These are phyloP conservation scores for Pistacia integerrima DNA, from an alignment of 345 rosid species.

Conservation along the genomic window DNA sequence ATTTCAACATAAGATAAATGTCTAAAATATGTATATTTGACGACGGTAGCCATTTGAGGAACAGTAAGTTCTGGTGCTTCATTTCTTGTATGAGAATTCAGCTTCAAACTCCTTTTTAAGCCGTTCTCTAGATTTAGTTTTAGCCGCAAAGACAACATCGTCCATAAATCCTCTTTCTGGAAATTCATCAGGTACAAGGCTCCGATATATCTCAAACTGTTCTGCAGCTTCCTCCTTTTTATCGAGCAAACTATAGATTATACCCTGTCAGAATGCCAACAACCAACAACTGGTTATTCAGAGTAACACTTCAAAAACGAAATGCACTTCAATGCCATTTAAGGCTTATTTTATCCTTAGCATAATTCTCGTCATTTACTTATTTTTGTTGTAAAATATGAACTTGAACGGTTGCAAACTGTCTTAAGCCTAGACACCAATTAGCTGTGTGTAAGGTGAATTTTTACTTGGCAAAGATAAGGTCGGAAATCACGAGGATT, in stretches of 20 bases:
- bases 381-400: background rate
- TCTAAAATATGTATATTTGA: background rate
- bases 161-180: constrained; percentile 83
- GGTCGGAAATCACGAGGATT: constrained; percentile 95
- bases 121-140: constrained; percentile 52
- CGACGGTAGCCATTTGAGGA: background rate
- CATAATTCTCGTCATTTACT: background rate
- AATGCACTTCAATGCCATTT: no score
- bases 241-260: constrained; percentile 77
- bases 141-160: constrained; percentile 74
- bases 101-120: constrained; percentile 57
- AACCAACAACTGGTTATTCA: background rate
- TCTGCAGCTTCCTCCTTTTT: constrained; percentile 74
- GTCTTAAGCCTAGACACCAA: background rate
- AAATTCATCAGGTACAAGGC: constrained; percentile 87
- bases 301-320: background rate
- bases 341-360: background rate
- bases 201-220: constrained; percentile 69
- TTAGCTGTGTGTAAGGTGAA: background rate
- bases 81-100: constrained; percentile 38
- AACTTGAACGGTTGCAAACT: background rate
- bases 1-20: background rate
- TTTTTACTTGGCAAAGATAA: constrained; percentile 66
- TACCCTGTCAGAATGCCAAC: constrained; percentile 55
- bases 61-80: background rate